phyloP scores from a whole-genome alignment of 495 filamentous ascomycete genomes.

The Astrothelium macrocarpum region DNA sequence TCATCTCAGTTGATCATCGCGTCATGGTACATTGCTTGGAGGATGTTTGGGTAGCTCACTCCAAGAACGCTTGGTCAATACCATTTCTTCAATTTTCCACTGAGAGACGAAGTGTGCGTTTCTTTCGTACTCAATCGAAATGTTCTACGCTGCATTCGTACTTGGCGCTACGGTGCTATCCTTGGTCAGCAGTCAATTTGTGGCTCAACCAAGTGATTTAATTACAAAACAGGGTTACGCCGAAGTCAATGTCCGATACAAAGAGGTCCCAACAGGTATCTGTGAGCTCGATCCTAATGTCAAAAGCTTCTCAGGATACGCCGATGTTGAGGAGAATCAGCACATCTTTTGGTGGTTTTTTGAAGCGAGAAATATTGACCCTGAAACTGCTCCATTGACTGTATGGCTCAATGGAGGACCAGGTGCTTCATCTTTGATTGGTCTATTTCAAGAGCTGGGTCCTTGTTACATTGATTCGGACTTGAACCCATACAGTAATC shows the following conservation, averaged over 20 bases:
- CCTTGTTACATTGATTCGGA: constrained; percentile 48
- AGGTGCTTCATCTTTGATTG: constrained; percentile 51
- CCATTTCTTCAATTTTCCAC: background rate
- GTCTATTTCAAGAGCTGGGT: constrained; percentile 52
- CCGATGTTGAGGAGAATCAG: constrained; percentile 50
- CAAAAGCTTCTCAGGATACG: constrained; percentile 58
- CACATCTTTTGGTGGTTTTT: constrained; percentile 63
- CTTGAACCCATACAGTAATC: constrained; percentile 45
- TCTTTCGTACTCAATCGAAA: background rate
- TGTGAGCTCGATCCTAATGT: constrained; percentile 57
- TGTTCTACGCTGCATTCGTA: background rate
- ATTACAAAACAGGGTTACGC: constrained; percentile 43
- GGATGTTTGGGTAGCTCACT: background rate
- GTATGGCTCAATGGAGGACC: constrained; percentile 57
- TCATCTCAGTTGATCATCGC: background rate
- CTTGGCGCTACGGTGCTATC: background rate
- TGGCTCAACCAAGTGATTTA: constrained; percentile 46
- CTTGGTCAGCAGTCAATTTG: constrained; percentile 40
- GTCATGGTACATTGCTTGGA: background rate
- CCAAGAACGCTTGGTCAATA: background rate
- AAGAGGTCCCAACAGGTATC: constrained; percentile 51
- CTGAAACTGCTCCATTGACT: constrained; percentile 45
- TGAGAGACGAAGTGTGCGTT: background rate
- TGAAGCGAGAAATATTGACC: constrained; percentile 46
- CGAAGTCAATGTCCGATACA: constrained; percentile 45